Evolutionary conservation across 208 protist species (phyloP).

Genomic region (Angomonas deanei): DNA sequence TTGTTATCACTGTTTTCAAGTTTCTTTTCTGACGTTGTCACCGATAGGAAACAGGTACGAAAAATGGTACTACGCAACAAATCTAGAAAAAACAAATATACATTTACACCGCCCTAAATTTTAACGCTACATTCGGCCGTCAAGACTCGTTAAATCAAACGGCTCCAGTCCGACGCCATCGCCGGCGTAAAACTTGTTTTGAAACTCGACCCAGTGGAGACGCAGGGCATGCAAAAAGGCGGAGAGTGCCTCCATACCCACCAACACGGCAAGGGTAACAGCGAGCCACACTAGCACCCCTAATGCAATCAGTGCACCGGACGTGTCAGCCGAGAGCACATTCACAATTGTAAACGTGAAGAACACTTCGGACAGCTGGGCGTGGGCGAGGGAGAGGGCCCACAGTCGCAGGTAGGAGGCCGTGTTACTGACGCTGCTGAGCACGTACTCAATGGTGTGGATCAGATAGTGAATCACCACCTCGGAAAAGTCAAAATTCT

Average conservation of each 20-base stretch:
- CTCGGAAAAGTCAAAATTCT: conserved; percentile 90
- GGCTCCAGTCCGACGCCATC: conserved; percentile 78
- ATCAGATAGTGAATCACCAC: conserved; percentile 98
- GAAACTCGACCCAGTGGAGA: conserved; percentile 97
- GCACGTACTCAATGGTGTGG: conserved; percentile 99
- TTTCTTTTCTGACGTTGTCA: too few species aligned
- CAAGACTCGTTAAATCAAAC: conserved; percentile 15
- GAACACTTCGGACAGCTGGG: conserved; percentile 93
- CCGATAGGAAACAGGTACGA: too few species aligned
- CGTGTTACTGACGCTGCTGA: conserved; percentile 99
- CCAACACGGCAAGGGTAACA: conserved; percentile 94
- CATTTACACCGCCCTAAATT: neutral
- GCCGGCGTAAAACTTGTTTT: conserved; percentile 97
- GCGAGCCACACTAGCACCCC: conserved; percentile 90
- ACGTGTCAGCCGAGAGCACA: conserved; percentile 31
- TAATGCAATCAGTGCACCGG: conserved; percentile 69
- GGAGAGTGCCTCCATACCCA: conserved; percentile 98
- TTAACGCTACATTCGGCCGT: conserved; percentile 4
- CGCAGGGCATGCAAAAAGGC: conserved; percentile 99
- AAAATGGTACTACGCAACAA: neutral
- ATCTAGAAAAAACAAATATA: conserved; percentile 3
- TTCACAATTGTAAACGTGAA: conserved; percentile 70
- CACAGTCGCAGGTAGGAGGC: conserved; percentile 99
- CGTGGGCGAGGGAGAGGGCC: conserved; percentile 99
- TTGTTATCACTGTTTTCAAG: neutral